A percentile compares a stretch with the other conserved stretches of the same genome.
phyloP scores from a whole-genome alignment of 2,329 filamentous ascomycete species.

The Penicillium capsulatum region DNA sequence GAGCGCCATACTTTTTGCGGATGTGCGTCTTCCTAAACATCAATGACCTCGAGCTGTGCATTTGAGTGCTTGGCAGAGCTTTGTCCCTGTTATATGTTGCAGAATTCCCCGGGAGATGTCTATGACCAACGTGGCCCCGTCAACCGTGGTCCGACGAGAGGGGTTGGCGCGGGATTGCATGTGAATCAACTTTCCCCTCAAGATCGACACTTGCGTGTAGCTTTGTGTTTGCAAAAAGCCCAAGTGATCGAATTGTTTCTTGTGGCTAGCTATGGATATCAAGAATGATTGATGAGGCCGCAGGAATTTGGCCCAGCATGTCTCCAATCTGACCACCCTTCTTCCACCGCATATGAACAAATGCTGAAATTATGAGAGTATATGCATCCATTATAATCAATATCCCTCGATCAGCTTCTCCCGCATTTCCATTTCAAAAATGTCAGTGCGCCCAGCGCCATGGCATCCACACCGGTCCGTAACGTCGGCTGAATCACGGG shows the following conservation, averaged over 20 bases:
- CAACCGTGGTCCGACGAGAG: slow-evolving; percentile 17
- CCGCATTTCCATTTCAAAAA: slow-evolving; percentile 21
- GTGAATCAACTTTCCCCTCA: slow-evolving; percentile 11
- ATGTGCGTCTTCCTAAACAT: too few species aligned
- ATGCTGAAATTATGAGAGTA: too few species aligned
- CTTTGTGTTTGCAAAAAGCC: too few species aligned
- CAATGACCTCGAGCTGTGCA: not conserved
- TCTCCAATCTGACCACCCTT: too few species aligned
- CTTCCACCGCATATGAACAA: too few species aligned
- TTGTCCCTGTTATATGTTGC: not conserved
- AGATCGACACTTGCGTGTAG: slow-evolving; percentile 17
- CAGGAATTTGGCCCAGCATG: too few species aligned
- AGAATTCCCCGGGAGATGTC: not conserved
- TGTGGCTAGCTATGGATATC: too few species aligned
- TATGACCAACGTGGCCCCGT: slow-evolving; percentile 5
- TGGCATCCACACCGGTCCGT: slow-evolving; percentile 48
- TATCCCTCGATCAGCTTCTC: too few species aligned
- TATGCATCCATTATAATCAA: too few species aligned
- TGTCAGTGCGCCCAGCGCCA: slow-evolving; percentile 49
- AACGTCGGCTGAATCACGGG: slow-evolving; percentile 56
- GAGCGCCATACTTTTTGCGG: slow-evolving; percentile 10
- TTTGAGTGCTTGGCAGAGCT: not conserved
- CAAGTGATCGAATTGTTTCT: too few species aligned
- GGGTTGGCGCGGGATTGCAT: slow-evolving; percentile 10
- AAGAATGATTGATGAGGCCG: too few species aligned